Conservation (phyloP, 2,329 filamentous ascomycete species). For the Penicillium sp. region DNA sequence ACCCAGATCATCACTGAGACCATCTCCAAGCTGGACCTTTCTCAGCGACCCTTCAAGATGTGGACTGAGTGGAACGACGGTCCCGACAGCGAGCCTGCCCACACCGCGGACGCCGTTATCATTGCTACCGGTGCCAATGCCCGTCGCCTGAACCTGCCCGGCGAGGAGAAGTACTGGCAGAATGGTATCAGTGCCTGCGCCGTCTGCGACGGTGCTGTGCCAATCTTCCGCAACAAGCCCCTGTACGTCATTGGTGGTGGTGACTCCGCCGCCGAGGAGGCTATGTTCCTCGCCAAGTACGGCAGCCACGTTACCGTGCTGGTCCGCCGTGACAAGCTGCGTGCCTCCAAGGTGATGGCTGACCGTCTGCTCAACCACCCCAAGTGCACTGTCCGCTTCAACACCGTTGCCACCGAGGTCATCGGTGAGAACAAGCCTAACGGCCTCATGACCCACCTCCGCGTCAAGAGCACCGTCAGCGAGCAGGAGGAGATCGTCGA, state of each 20-base stretch:
- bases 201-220: conserved; percentile 94
- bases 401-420: conserved; percentile 78
- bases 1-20: conserved; percentile 94
- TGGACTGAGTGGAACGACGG: conserved; percentile 84
- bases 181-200: conserved; percentile 95
- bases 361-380: conserved; percentile 77
- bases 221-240: conserved; percentile 96
- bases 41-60: conserved; percentile 83
- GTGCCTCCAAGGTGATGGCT: conserved; percentile 91
- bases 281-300: conserved; percentile 97
- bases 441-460: conserved; percentile 84
- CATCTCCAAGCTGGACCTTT: conserved; percentile 83
- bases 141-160: conserved; percentile 75
- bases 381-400: conserved; percentile 89
- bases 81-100: conserved; percentile 65
- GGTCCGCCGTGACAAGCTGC: conserved; percentile 81
- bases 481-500: conserved; percentile 80
- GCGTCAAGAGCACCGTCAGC: conserved; percentile 75
- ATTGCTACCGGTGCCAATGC: conserved; percentile 95
- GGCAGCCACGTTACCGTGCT: conserved; percentile 92
- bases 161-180: conserved; percentile 97
- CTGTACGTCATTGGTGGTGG: conserved; percentile 95
- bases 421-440: conserved; percentile 73
- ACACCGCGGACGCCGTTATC: conserved; percentile 91
- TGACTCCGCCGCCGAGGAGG: conserved; percentile 96